These are phyloP conservation scores for Amorphotheca resinae DNA, from an alignment of 495 filamentous ascomycete species.

Conservation along the genomic window DNA sequence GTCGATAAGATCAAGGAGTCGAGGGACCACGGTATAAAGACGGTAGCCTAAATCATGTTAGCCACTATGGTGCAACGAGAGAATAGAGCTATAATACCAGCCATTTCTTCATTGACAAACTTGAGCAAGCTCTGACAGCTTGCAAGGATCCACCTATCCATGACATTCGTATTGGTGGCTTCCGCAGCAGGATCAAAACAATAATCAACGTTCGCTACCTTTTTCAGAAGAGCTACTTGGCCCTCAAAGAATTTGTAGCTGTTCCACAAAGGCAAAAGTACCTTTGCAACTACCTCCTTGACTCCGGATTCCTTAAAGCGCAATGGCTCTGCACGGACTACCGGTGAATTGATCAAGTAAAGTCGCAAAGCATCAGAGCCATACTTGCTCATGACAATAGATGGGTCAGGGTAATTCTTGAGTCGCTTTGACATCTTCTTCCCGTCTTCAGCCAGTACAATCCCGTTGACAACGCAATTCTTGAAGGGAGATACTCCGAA, in stretches of 20 bases:
- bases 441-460: constrained; percentile 89
- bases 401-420: constrained; percentile 94
- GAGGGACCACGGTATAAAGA: constrained; percentile 88
- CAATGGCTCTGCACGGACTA: constrained; percentile 84
- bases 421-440: constrained; percentile 99
- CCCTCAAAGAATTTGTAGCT: constrained; percentile 96
- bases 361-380: constrained; percentile 89
- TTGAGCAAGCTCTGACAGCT: constrained; percentile 84
- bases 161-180: constrained; percentile 72
- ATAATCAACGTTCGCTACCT: constrained; percentile 68
- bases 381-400: constrained; percentile 71
- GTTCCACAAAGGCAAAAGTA: constrained; percentile 92
- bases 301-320: constrained; percentile 88
- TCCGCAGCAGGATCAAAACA: constrained; percentile 67
- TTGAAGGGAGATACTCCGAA: constrained; percentile 85
- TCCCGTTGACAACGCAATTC: constrained; percentile 95
- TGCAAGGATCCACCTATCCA: constrained; percentile 95
- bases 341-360: constrained; percentile 95
- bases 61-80: background rate
- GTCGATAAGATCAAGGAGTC: constrained; percentile 78
- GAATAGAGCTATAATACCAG: constrained; percentile 31
- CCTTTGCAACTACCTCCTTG: constrained; percentile 91
- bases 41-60: constrained; percentile 46
- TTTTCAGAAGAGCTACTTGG: constrained; percentile 88
- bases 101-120: constrained; percentile 95